Evolutionary conservation across 805 yeast genomes (phyloP), one percentile per base, ranked within the genome.

Genomic region (Zygosaccharomyces gambellarensis): DNA sequence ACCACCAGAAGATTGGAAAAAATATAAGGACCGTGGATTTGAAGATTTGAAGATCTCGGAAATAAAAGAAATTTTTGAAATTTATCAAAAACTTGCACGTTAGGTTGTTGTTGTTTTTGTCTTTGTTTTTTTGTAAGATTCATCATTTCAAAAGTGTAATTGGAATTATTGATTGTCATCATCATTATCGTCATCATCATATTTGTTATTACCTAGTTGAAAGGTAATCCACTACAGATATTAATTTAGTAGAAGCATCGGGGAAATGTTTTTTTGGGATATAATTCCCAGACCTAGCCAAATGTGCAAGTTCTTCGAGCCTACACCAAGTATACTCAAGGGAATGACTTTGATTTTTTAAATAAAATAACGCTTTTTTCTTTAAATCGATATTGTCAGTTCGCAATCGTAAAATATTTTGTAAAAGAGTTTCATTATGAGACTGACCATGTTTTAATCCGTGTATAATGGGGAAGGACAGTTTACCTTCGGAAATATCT

Each of bases 401-500:
- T 40, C 74, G 75, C 55, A 75, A 72, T 49, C 71, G 72, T 48
- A 85, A 64, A n/a, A 82, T 80, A 42, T 74, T 73, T 46, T 75
- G 53, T 9, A 82, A 49, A 14, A 48, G 22, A n/a, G 52, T 61
- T 46, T 75, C 76, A 47, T 70, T 65, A 45, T 73, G 71, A 1
- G 58, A 53, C 1, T 59, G 52, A 43, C 71, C 71, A 31, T 62
- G 58, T 17, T 71, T 60, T 2, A 85, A 66, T 3, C 83, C 76
- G 64, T 88, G 94, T 14, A 90, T 77, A 2, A 90, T 81, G 0
- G 97, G 97, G 54, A 87, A 85, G 0, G 96, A 87, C 51, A 85
- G 79, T 66, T 90, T 90, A 0, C 97, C 97, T 64, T 90, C 97
- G 0, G 89, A 80, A 28, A 90, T 76, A 62, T 90, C 98, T 59